Conservation (phyloP, 2,329 filamentous ascomycete species). For the Neonectria coccinea region DNA sequence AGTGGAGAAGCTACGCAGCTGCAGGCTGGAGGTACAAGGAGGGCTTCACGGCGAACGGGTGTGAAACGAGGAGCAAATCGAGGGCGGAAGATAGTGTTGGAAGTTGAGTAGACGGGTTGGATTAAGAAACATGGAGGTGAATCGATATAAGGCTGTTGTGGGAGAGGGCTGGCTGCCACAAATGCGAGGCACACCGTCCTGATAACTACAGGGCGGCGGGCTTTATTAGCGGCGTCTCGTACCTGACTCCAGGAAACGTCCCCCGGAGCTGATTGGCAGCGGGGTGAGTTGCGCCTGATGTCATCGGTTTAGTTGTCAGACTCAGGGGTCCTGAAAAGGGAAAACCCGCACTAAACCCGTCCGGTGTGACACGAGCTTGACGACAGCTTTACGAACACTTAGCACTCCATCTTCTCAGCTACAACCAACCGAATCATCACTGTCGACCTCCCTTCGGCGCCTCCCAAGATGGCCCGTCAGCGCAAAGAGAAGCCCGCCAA, state of each 20-base stretch:
- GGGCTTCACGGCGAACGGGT: background rate
- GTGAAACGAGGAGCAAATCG: background rate
- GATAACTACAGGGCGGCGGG: background rate
- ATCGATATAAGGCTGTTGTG: too few species aligned
- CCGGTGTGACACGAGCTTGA: constrained; percentile 7
- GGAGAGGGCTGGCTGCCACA: too few species aligned
- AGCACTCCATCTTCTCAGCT: background rate
- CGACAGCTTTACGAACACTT: constrained; percentile 7
- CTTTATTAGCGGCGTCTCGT: background rate
- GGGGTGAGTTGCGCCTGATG: constrained; percentile 21
- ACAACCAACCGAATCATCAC: constrained; percentile 14
- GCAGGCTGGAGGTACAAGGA: constrained; percentile 2
- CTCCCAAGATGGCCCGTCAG: constrained; percentile 59
- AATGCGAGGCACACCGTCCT: too few species aligned
- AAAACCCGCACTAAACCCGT: constrained; percentile 16
- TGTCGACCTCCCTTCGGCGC: constrained; percentile 25
- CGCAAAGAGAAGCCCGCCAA: constrained; percentile 61
- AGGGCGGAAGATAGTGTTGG: background rate
- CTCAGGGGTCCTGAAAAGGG: constrained; percentile 18
- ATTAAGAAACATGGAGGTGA: constrained; percentile 30
- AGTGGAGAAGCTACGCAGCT: constrained; percentile 8
- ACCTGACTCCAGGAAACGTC: background rate
- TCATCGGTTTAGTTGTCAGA: constrained; percentile 22
- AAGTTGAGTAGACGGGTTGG: constrained; percentile 14
- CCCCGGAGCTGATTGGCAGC: constrained; percentile 11